phyloP scores from a whole-genome alignment of 2,329 filamentous ascomycete species.

The Aureobasidium sp. region DNA sequence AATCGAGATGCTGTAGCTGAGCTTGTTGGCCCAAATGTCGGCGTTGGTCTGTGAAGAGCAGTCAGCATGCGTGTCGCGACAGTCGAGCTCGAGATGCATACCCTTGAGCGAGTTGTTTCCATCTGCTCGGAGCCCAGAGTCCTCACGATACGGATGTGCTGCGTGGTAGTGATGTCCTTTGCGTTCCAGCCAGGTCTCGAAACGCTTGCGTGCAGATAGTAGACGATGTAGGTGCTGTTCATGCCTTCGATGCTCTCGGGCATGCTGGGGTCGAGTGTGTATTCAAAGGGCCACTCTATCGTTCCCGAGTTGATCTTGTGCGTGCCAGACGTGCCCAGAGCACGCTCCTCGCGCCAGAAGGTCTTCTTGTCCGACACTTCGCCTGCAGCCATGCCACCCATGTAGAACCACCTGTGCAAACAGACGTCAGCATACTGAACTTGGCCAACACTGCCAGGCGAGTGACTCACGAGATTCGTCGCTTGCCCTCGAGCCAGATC shows the following conservation, averaged over 20 bases:
- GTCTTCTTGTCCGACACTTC: conserved; percentile 41
- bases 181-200: conserved; percentile 72
- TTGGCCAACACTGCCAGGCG: background rate
- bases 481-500: conserved; percentile 41
- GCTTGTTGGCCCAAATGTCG: conserved; percentile 96
- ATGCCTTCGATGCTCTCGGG: conserved; percentile 90
- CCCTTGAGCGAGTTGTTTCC: conserved; percentile 43
- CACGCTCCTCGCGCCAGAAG: conserved; percentile 40
- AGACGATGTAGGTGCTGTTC: conserved; percentile 77
- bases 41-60: conserved; percentile 58
- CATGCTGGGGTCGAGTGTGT: conserved; percentile 40
- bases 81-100: conserved; percentile 11
- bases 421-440: background rate
- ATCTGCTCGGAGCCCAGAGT: conserved; percentile 61
- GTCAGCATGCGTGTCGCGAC: conserved; percentile 19
- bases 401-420: conserved; percentile 28
- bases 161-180: conserved; percentile 76
- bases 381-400: conserved; percentile 29
- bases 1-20: conserved; percentile 89
- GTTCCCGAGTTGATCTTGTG: conserved; percentile 45
- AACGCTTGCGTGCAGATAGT: conserved; percentile 85
- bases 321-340: conserved; percentile 39
- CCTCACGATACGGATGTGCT: conserved; percentile 47
- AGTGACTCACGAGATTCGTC: conserved; percentile 39
- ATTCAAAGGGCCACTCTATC: conserved; percentile 46